Evolutionary conservation across 106 monocot species (phyloP), one percentile per base, ranked within the genome.

Genomic region (Acorus calamus): DNA sequence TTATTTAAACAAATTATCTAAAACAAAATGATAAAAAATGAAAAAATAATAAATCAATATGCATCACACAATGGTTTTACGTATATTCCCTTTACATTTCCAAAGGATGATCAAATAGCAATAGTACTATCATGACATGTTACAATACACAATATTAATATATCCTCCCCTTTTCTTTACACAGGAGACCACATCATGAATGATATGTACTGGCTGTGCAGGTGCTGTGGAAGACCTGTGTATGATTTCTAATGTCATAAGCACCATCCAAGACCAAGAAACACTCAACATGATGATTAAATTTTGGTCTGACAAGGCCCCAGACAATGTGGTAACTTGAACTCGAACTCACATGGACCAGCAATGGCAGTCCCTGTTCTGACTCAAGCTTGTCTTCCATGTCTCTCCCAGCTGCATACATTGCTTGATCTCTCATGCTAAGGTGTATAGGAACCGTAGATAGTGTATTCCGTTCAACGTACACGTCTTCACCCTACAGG

Each of bases 341-440:
- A 11, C 58, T 69, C 6, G 74, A 75, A 14, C 71, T 57, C 4
- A 88, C 64, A 47, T 49, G 67, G 41, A 85, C 42, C 4, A 55
- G 42, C 3, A 92, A 14, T 0, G 79, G 74, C 59, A 92, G 66
- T 2, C 84, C 88, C 8, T 44, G 28, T n/a, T 65, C 75, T 0
- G 88, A 84, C 53, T 78, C 74, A 12, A 92, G 76, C 77, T 80
- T 49, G 59, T 92, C 92, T 47, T 92, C 69, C 88, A 92, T 88
- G 52, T 51, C 60, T 2, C 80, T n/a, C 2, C 92, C 92, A 0
- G 92, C 92, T 7, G 79, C 92, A 53, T 92, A 92, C 72, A 92
- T 66, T 6, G 88, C 80, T 41, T 56, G 78, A 49, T 76, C 71
- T 50, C 71, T 80, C 2, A 68, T 68, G n/a, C 69, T 73, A 4